A percentile compares a stretch with the other conserved stretches of the same genome.
These are phyloP conservation scores for Botrytis fragariae DNA, from an alignment of 2,329 filamentous ascomycete species.

Conservation along the genomic window DNA sequence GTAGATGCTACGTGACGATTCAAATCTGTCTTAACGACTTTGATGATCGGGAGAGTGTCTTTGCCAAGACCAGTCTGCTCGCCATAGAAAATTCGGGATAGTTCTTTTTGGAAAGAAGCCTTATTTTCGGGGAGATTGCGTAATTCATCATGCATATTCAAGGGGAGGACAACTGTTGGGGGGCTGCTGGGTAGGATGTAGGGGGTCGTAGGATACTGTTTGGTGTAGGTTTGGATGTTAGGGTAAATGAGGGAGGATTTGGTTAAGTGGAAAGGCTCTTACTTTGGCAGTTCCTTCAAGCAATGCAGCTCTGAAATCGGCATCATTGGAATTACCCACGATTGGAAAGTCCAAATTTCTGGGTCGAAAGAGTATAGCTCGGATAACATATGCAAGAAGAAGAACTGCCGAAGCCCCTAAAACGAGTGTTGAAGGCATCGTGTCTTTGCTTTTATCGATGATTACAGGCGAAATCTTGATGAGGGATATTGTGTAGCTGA, in stretches of 20 bases:
- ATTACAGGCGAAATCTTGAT: not conserved
- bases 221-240: not conserved
- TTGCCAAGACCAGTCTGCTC: not conserved
- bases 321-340: not conserved
- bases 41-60: conserved; percentile 14
- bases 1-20: conserved; percentile 29
- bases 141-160: not conserved
- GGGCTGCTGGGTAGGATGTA: not conserved
- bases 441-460: not conserved
- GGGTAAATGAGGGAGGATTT: not conserved
- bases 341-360: not conserved
- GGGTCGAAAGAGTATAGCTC: not conserved
- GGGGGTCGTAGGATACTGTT: not conserved
- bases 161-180: not conserved
- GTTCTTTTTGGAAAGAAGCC: not conserved
- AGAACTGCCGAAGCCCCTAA: not conserved
- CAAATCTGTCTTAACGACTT: conserved; percentile 30
- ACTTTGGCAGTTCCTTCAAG: not conserved
- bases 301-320: not conserved
- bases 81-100: not conserved
- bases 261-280: not conserved
- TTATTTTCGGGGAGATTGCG: conserved; percentile 10
- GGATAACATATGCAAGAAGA: not conserved
- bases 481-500: not conserved
- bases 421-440: not conserved